Percentiles rank a stretch among this genome's conserved stretches.
These are phyloP conservation scores for Fulvia fulva DNA, from an alignment of 2,329 filamentous ascomycete genomes.

Conservation along the genomic window DNA sequence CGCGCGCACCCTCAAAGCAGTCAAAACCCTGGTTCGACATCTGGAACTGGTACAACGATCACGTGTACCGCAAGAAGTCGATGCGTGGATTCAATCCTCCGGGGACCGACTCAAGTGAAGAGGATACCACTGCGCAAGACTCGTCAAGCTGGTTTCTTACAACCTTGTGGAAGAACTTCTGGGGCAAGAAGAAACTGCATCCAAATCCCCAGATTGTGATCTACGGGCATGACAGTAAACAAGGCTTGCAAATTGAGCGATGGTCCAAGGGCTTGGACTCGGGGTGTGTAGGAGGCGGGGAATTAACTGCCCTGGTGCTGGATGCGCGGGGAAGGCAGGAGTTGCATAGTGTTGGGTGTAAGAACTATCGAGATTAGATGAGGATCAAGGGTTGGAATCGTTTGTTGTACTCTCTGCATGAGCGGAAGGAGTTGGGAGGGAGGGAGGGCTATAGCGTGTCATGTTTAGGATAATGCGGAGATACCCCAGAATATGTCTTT, in stretches of 20 bases:
- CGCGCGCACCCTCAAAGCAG: conserved; percentile 24
- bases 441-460: too few relatives aligned
- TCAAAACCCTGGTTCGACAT: conserved; percentile 29
- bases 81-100: conserved; percentile 14
- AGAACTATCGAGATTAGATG: conserved; percentile 29
- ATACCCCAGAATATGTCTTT: background rate
- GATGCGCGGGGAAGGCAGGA: conserved; percentile 46
- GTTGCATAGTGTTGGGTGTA: conserved; percentile 40
- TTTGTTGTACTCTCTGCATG: too few relatives aligned
- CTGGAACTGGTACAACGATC: conserved; percentile 35
- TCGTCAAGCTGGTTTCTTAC: conserved; percentile 6
- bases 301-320: conserved; percentile 73
- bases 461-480: background rate
- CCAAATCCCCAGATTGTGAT: conserved; percentile 61
- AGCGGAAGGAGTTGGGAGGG: background rate
- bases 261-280: conserved; percentile 85
- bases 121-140: background rate
- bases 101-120: conserved; percentile 5
- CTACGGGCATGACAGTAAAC: conserved; percentile 81
- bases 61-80: conserved; percentile 23
- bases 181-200: conserved; percentile 29
- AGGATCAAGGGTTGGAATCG: background rate
- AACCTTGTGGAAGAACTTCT: conserved; percentile 20
- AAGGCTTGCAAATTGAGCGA: conserved; percentile 61
- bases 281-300: conserved; percentile 71